Base-by-base conservation (phyloP, 2,329 filamentous ascomycete species). In the Penicillium sclerotiorum region DNA sequence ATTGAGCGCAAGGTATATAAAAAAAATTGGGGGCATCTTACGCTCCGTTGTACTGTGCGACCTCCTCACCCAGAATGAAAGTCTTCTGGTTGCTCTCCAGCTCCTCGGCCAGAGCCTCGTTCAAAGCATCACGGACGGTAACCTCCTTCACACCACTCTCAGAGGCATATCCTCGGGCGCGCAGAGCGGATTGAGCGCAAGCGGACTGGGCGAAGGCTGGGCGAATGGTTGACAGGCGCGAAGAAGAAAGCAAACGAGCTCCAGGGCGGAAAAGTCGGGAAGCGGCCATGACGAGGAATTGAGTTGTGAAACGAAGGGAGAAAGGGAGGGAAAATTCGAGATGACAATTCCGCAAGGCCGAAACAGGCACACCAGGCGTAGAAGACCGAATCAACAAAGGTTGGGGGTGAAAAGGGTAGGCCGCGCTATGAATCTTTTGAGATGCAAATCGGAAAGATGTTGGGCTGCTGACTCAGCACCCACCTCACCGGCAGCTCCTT, bases 1-100 rank as follows among this genome's bases (percentile, higher is more conserved):
- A n/a, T n/a, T n/a, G n/a, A n/a, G n/a, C n/a, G n/a, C n/a, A n/a
- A n/a, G n/a, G n/a, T n/a, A n/a, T n/a, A n/a, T n/a, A n/a, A n/a
- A n/a, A n/a, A n/a, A n/a, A n/a, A n/a, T n/a, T 25, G 20, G 45
- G 49, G 33, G 44, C 47, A n/a, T 54, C 80, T 73, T 76, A 84
- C 81, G 93, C 93, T 81, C 94, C 94, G 76, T 99, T 99, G 82
- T 99, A 99, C 79, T 99, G 94, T 67, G 94, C 94, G 69, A 99
- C 94, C 80, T 99, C 94, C 82, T 99, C 94, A 67, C 94, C 94
- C 51, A 99, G 76, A 63, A 99, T 79, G 75, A 96, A 99, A 65
- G 96, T 92, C 82, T 96, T 97, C 58, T 87, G 82, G 77, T 99
- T 95, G 70, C 77, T 73, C 81, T 96, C 92, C 75, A 99, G 86